Base-by-base conservation (phyloP, 2,329 filamentous ascomycete genomes). In the Epichloe hybrida region DNA sequence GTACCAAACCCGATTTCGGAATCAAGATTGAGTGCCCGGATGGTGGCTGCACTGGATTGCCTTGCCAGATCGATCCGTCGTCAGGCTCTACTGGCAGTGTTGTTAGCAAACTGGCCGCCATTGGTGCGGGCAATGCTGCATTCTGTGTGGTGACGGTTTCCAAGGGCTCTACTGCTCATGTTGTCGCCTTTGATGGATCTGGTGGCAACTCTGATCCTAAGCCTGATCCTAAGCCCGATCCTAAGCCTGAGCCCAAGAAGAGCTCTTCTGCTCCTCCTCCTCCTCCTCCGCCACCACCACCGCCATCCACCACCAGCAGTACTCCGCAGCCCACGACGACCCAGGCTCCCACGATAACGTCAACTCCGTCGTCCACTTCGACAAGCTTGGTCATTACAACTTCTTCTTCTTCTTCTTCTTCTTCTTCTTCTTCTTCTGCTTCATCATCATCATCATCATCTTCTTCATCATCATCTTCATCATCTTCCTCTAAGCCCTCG, bases 121-220 rank as follows among this genome's bases (percentile, higher is more conserved):
- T 68, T 15, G 85, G 86, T 48, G 86, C 84, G 15, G 84, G 84
- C 34, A 81, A 77, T 57, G 77, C 80, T 17, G 70, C 72, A 41
- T 90, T 88, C 66, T 91, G 86, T 59, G 85, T 89, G 46, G 86
- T 86, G 12, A 90, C 86, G 13, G 81, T 88, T 15, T 72, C 81
- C 42, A 76, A 77, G 58, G 86, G 86, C 27, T 66, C 68, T 46
- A 79, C 73, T 50, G 86, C 84, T 42, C 80, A 79, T 59, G 79
- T 90, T 55, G 77, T 87, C 27, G 77, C 86, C 39, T 79, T 70
- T 59, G 71, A 75, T 53, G 72, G 71, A 40, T 70, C 69, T 4
- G 64, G 59, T 40, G 64, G 66, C n/a, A 57, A 58, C 48, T 59
- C 58, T 12, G 59, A 57, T 34, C 51, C 54, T 38, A 57, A 58